A percentile compares a stretch with the other conserved stretches of the same genome.
Conservation (phyloP, 331 rosid genomes). For the Rosa hybrid region DNA sequence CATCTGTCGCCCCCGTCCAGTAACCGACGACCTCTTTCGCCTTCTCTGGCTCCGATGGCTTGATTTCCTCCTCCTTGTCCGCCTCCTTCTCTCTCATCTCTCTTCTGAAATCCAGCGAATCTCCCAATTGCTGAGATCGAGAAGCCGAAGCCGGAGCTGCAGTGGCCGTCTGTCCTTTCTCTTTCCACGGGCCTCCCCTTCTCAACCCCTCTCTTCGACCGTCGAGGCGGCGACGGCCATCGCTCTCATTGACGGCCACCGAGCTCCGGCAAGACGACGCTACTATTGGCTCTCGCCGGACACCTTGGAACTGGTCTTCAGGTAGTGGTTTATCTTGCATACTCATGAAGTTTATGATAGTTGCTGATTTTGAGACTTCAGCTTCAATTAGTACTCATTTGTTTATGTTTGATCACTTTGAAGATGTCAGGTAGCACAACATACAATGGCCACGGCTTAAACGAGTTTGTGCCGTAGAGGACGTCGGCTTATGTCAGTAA, state of each 20-base stretch:
- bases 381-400: slow-evolving; percentile 5
- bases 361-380: background rate
- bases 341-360: background rate
- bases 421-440: slow-evolving; percentile 81
- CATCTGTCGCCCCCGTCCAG: too few species aligned
- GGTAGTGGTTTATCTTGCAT: slow-evolving; percentile 39
- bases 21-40: too few species aligned
- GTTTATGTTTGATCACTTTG: slow-evolving; percentile 30
- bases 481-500: slow-evolving; percentile 93
- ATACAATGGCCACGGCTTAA: slow-evolving; percentile 81
- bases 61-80: too few species aligned
- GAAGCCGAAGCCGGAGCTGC: too few species aligned
- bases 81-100: too few species aligned
- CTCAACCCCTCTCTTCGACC: too few species aligned
- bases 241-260: slow-evolving; percentile 44
- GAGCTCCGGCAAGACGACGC: slow-evolving; percentile 93
- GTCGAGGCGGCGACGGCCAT: too few species aligned
- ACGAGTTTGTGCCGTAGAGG: slow-evolving; percentile 95
- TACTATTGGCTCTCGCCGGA: slow-evolving; percentile 96
- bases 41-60: too few species aligned
- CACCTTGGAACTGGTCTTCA: slow-evolving; percentile 82
- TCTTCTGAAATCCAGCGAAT: too few species aligned
- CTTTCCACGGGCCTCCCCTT: too few species aligned
- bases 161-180: too few species aligned
- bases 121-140: too few species aligned